These are phyloP conservation scores for Barnettozyma populi DNA, from an alignment of 805 yeast genomes.

Conservation along the genomic window DNA sequence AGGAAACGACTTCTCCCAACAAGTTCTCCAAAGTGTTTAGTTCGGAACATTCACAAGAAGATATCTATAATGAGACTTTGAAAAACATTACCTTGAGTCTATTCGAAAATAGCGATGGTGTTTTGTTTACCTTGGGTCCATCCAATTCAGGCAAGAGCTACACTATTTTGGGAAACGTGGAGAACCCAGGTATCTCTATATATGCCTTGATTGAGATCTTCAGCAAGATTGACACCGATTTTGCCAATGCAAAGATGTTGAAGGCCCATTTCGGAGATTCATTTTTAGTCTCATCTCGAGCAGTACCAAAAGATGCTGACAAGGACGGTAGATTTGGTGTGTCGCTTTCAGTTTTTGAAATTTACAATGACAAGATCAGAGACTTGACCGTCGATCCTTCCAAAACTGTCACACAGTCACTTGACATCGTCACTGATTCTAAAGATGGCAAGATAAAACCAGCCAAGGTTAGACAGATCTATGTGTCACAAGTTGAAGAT, in stretches of 20 bases:
- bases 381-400: slow-evolving; percentile 31
- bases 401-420: slow-evolving; percentile 25
- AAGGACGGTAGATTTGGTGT: slow-evolving; percentile 30
- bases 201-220: slow-evolving; percentile 32
- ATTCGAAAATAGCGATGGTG: slow-evolving; percentile 33
- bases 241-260: slow-evolving; percentile 14
- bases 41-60: slow-evolving; percentile 28
- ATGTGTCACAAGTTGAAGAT: slow-evolving; percentile 32
- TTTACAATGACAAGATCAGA: slow-evolving; percentile 41
- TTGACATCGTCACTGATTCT: slow-evolving; percentile 39
- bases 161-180: slow-evolving; percentile 31
- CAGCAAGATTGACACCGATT: slow-evolving; percentile 21
- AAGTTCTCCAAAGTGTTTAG: slow-evolving; percentile 30
- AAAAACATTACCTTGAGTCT: slow-evolving; percentile 17
- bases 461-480: slow-evolving; percentile 34
- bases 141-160: slow-evolving; percentile 46
- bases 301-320: slow-evolving; percentile 5
- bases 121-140: slow-evolving; percentile 47
- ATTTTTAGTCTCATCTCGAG: slow-evolving; percentile 18
- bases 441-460: slow-evolving; percentile 41
- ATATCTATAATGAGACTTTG: slow-evolving; percentile 30
- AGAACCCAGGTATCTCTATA: slow-evolving; percentile 34
- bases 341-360: slow-evolving; percentile 48
- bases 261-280: slow-evolving; percentile 22
- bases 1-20: slow-evolving; percentile 22